Conservation (phyloP, 306 rosid species). For the Cucurbita moschata region DNA sequence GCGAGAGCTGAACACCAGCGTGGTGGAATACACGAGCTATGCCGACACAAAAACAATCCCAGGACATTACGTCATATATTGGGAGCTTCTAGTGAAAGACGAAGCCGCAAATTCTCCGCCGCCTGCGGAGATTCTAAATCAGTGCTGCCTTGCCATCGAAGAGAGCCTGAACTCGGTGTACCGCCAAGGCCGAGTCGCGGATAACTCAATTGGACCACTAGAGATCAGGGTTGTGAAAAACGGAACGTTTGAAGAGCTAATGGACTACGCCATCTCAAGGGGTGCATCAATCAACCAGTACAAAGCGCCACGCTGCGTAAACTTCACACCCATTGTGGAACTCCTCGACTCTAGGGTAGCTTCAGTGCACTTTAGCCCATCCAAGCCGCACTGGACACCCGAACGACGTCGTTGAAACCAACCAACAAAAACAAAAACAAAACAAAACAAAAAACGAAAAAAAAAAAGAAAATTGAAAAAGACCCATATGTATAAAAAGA, state of each 20-base stretch:
- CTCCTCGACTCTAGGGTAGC: constrained; percentile 62
- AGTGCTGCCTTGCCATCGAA: constrained; percentile 69
- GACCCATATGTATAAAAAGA: not conserved
- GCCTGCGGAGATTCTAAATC: constrained; percentile 17
- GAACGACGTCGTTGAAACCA: constrained; percentile 37
- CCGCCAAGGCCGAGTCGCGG: constrained; percentile 70
- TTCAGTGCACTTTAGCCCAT: constrained; percentile 70
- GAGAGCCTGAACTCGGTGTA: constrained; percentile 75
- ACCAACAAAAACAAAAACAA: not conserved
- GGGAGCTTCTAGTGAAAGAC: constrained; percentile 67
- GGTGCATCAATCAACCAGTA: constrained; percentile 93
- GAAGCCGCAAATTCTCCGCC: constrained; percentile 23
- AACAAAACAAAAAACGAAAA: not conserved
- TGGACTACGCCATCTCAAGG: constrained; percentile 87
- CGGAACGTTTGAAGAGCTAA: constrained; percentile 84
- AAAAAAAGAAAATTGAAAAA: not conserved
- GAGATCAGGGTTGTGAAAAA: constrained; percentile 77
- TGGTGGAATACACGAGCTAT: constrained; percentile 74
- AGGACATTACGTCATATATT: constrained; percentile 83
- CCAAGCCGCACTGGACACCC: constrained; percentile 68
- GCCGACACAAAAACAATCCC: constrained; percentile 60
- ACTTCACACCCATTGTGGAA: constrained; percentile 66
- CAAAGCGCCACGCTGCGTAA: constrained; percentile 86
- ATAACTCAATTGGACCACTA: constrained; percentile 74
- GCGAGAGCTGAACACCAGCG: constrained; percentile 39